Evolutionary conservation across 2,329 filamentous ascomycete species (phyloP), one percentile per base, ranked within the genome.

Genomic region (Botrytis porri): DNA sequence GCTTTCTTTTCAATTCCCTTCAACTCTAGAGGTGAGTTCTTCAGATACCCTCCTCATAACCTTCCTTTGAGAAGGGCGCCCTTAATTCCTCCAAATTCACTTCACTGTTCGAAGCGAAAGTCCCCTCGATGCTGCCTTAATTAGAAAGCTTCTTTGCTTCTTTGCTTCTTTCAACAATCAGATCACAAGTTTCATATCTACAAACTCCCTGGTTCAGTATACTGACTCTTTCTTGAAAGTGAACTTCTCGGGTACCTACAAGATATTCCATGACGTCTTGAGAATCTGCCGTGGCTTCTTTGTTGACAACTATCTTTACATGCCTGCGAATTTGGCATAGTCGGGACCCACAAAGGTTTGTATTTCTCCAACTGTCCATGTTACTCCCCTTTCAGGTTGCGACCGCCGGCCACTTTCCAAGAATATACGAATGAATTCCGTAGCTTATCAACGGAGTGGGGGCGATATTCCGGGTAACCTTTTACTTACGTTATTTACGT

Each of bases 71-170:
- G 35, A 18, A 5, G 22, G 35, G 8, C 25, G 12, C 16, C 10
- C 32, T 64, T 45, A 32, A 39, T 20, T 41, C 22, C 22, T 12
- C 4, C 16, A 41, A 54, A 71, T 20, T 65, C 39, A 70, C 35
- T n/a, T 39, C 29, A 71, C 37, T 54, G 41, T 64, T 45, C 37
- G 59, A 65, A 71, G 59, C 69, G 41, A 64, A 43, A 43, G 51
- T 35, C 69, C 29, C 69, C 61, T 71, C 4, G 43, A 71, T 51
- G 59, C 59, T n/a, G 69, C 43, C 59, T 57, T 57, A 41, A 43
- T 32, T 39, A 5, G 41, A 57, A n/a, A n/a, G n/a, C n/a, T n/a
- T 8, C 35, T 9, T n/a, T 41, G 25, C 10, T n/a, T 57, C 6
- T 12, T 32, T 41, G 3, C 2, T 59, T 25, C 18, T 25, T 69